Evolutionary conservation across 768 basidiomycete genomes (phyloP), one percentile per base, ranked within the genome.

Genomic region (Suillus luteus): DNA sequence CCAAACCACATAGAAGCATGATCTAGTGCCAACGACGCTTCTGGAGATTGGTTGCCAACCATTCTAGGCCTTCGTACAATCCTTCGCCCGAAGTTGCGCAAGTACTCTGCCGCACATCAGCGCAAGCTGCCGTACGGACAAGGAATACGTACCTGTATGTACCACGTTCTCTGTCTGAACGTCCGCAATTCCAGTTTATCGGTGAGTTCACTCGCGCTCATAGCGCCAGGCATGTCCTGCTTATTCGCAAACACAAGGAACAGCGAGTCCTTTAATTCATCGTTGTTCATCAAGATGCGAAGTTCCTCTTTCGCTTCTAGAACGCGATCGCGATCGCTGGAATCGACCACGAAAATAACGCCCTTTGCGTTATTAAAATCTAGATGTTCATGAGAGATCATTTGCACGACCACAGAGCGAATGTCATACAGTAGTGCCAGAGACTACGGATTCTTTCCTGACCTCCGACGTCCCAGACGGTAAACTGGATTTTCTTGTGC

Each of bases 221-320:
- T 97, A 35, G 96, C 96, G 72, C 93, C 94, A 15, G 95, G 95
- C 69, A 99, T 79, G 85, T 98, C 96, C 79, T 98, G 96, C 81
- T 99, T 99, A 81, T 99, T 98, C 35, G 96, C 96, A 77, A 99
- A 99, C n/a, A 99, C 96, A 65, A 99, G 89, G 73, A 99, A 76
- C 60, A 98, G 75, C 74, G 96, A 97, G 67, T 98, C 95, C 78
- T 92, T 93, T 96, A 99, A 98, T 78, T 98, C 95, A 64, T 96
- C 83, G 76, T 99, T 96, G 68, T 92, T 90, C 77, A 98, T 82
- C 80, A 98, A 96, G 65, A 95, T 86, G 72, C 96, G 96, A 33
- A 99, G 80, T 78, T 99, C 96, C 73, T 92, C 89, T 73, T 95
- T 92, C 41, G 96, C 96, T 79, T 99, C 96, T 75, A 97, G 94